These are phyloP conservation scores for Logfia minima DNA, from an alignment of 129 eudicot species.

Conservation along the genomic window DNA sequence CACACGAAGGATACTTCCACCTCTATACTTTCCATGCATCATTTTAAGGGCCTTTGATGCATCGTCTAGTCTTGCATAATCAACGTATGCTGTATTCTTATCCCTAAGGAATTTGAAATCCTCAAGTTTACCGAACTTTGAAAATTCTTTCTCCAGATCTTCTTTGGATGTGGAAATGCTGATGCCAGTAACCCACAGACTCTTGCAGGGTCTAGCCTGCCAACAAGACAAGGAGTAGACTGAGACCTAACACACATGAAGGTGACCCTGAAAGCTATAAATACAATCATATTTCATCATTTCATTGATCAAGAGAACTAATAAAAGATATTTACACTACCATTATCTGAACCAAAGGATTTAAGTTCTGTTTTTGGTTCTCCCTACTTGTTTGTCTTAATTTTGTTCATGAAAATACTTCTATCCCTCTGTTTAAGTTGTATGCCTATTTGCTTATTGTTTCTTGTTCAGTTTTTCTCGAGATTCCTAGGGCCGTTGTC, in stretches of 20 bases:
- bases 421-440: background rate
- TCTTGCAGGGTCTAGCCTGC: slow-evolving; percentile 92
- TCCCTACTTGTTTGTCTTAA: background rate
- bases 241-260: slow-evolving; percentile 25
- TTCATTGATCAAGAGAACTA: slow-evolving; percentile 14
- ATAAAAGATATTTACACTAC: slow-evolving; percentile 9
- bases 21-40: slow-evolving; percentile 66
- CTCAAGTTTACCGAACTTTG: slow-evolving; percentile 72
- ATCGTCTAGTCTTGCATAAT: slow-evolving; percentile 73
- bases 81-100: slow-evolving; percentile 77
- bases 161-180: slow-evolving; percentile 64
- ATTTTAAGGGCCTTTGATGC: slow-evolving; percentile 77
- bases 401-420: background rate
- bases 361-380: no score
- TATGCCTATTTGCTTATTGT: background rate
- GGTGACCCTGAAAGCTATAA: slow-evolving; percentile 4
- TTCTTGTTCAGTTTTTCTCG: background rate
- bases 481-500: background rate
- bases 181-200: slow-evolving; percentile 89
- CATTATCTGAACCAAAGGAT: background rate
- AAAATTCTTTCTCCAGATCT: slow-evolving; percentile 69
- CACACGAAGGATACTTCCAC: slow-evolving; percentile 77
- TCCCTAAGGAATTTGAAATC: slow-evolving; percentile 79
- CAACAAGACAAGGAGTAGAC: slow-evolving; percentile 28
- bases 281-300: slow-evolving; percentile 8